A percentile compares a stretch with the other conserved stretches of the same genome.
These are phyloP conservation scores for Blastocrithidia nonstop DNA, from an alignment of 208 protist genomes.

Conservation along the genomic window DNA sequence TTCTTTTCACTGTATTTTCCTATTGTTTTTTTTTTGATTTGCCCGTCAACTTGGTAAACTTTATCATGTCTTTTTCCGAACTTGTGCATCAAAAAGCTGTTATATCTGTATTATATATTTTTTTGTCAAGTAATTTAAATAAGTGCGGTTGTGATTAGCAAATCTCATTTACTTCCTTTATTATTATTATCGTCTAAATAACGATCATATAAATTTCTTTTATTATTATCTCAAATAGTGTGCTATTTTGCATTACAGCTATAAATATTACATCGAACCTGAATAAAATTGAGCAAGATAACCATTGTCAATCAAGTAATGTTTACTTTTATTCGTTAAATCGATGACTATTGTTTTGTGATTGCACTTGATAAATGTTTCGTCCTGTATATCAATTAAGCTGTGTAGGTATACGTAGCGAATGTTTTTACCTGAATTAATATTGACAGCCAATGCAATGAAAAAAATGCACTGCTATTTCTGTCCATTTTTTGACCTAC, in stretches of 20 bases:
- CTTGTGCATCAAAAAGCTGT: too few relatives aligned
- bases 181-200: conserved; percentile 8
- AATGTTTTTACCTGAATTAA: too few relatives aligned
- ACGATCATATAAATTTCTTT: background rate
- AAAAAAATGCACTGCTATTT: too few relatives aligned
- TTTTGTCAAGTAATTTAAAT: conserved; percentile 2
- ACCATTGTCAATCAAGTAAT: background rate
- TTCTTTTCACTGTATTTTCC: background rate
- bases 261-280: background rate
- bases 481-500: too few relatives aligned
- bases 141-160: background rate
- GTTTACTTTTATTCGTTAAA: too few relatives aligned
- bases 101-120: conserved; percentile 2
- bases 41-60: background rate
- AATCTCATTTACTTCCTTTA: background rate
- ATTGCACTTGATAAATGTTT: too few relatives aligned
- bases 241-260: background rate
- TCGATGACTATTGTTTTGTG: too few relatives aligned
- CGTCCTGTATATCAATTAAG: too few relatives aligned
- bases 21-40: background rate
- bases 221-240: background rate
- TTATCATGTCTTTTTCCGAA: conserved; percentile 1
- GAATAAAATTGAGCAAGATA: background rate
- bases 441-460: too few relatives aligned
- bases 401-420: too few relatives aligned